Evolutionary conservation across 768 basidiomycete species (phyloP).

Genomic region (Chlorophyllum brunneum): DNA sequence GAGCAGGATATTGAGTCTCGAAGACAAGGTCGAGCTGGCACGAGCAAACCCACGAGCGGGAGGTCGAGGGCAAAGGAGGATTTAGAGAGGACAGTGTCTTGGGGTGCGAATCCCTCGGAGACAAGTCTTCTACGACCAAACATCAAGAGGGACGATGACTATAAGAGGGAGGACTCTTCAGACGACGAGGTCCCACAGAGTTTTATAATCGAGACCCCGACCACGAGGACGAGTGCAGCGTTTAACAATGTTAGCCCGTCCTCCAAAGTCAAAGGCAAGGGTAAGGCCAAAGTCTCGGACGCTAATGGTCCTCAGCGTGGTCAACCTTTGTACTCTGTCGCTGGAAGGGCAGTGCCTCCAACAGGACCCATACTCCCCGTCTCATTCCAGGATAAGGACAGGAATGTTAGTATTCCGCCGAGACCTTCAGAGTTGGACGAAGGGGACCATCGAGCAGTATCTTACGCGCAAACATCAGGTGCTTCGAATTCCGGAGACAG

Average conservation of each 20-base stretch:
- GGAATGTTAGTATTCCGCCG: slow-evolving; percentile 43
- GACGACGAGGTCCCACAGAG: slow-evolving; percentile 86
- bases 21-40: slow-evolving; percentile 49
- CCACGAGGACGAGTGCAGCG: neutral
- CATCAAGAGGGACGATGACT: slow-evolving; percentile 62
- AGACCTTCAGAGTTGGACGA: slow-evolving; percentile 61
- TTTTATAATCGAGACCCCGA: slow-evolving; percentile 72
- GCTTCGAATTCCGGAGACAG: slow-evolving; percentile 19
- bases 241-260: slow-evolving; percentile 34
- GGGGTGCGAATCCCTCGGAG: slow-evolving; percentile 54
- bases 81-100: slow-evolving; percentile 54
- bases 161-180: slow-evolving; percentile 56
- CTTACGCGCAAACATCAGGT: slow-evolving; percentile 2
- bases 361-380: slow-evolving; percentile 21
- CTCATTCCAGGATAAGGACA: slow-evolving; percentile 12
- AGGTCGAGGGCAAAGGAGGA: slow-evolving; percentile 31
- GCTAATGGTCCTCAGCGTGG: slow-evolving; percentile 26
- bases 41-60: slow-evolving; percentile 16
- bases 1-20: slow-evolving; percentile 35
- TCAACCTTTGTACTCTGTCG: slow-evolving; percentile 49
- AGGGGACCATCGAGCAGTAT: slow-evolving; percentile 27
- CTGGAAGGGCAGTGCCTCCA: slow-evolving; percentile 26
- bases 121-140: slow-evolving; percentile 64
- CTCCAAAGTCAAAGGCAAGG: slow-evolving; percentile 19
- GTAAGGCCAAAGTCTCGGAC: slow-evolving; percentile 17